phyloP scores from a whole-genome alignment of 768 basidiomycete species.

The Suillus subalutaceus region DNA sequence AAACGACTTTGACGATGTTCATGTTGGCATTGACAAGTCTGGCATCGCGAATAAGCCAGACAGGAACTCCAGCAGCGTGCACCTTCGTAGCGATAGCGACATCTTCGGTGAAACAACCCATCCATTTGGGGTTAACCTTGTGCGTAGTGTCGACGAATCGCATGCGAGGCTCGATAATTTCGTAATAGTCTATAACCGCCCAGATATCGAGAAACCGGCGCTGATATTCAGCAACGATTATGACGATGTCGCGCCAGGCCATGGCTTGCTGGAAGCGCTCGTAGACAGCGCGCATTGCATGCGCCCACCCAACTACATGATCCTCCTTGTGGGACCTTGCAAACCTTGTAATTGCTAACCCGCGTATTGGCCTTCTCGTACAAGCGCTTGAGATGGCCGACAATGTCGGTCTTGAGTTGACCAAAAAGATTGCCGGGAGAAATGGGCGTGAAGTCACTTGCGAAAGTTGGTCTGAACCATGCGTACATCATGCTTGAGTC shows the following conservation, averaged over 20 bases:
- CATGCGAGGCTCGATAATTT: neutral
- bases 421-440: neutral
- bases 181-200: neutral
- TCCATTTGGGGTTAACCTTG: neutral
- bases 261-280: slow-evolving; percentile 1
- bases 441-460: neutral
- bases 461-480: neutral
- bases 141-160: neutral
- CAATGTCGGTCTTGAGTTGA: neutral
- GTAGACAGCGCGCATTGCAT: neutral
- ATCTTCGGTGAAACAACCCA: slow-evolving; percentile 8
- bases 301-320: neutral
- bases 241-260: neutral
- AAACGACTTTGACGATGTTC: neutral
- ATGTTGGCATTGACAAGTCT: neutral
- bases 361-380: neutral
- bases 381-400: neutral
- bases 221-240: neutral
- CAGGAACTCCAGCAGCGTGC: neutral
- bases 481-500: neutral
- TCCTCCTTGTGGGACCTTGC: neutral
- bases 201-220: neutral
- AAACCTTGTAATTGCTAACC: neutral
- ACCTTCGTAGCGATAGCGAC: neutral
- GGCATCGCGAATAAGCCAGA: neutral